These are phyloP conservation scores for Hypoxylon fuscum DNA, from an alignment of 495 filamentous ascomycete species.

Conservation along the genomic window DNA sequence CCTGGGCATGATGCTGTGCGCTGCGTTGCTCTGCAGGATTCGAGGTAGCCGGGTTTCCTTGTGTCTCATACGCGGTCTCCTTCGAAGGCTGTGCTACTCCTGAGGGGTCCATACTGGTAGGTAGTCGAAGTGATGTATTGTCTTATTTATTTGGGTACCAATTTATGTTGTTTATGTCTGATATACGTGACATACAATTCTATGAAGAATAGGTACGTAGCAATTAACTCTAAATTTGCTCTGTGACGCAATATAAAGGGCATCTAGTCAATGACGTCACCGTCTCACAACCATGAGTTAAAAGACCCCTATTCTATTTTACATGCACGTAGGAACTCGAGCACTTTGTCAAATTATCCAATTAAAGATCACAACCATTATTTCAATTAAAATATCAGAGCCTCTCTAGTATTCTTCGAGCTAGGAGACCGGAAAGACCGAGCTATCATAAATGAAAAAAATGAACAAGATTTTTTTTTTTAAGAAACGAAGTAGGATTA, in stretches of 20 bases:
- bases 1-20: slow-evolving; percentile 36
- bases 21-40: slow-evolving; percentile 58
- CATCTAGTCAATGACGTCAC: slow-evolving; percentile 34
- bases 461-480: no score
- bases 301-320: not conserved
- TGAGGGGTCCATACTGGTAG: slow-evolving; percentile 45
- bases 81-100: slow-evolving; percentile 61
- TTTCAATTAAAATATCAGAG: no score
- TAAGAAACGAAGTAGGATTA: no score
- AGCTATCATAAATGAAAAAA: not conserved
- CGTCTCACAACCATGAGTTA: slow-evolving; percentile 12
- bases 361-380: no score
- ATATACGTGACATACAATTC: no score
- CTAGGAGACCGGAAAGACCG: no score
- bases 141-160: no score
- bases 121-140: no score
- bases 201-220: no score
- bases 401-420: no score
- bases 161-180: no score
- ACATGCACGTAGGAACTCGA: not conserved
- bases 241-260: slow-evolving; percentile 23
- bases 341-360: not conserved
- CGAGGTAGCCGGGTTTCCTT: slow-evolving; percentile 60
- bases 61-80: slow-evolving; percentile 58
- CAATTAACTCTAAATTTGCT: not conserved